Evolutionary conservation across 2,329 filamentous ascomycete genomes (phyloP).

Genomic region (Septoria petroselini): DNA sequence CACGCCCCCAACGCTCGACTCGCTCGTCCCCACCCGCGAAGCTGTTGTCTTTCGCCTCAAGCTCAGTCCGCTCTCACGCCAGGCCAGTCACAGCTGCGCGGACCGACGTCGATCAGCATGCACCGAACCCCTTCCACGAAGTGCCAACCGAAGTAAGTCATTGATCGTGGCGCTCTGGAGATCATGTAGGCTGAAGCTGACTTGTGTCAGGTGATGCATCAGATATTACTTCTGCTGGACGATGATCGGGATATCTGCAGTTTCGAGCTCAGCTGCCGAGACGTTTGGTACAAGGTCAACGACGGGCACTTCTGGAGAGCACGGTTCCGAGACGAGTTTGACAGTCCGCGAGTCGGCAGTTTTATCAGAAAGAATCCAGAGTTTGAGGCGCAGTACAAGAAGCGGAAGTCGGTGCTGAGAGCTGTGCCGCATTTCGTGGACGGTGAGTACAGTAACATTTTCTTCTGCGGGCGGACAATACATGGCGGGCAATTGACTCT

Average conservation of each 20-base stretch:
- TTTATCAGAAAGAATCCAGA: constrained; percentile 30
- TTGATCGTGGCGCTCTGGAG: background rate
- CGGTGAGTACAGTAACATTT: too few species aligned
- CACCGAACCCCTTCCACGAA: constrained; percentile 24
- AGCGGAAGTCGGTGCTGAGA: constrained; percentile 29
- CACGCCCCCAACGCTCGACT: too few species aligned
- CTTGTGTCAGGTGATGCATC: constrained; percentile 41
- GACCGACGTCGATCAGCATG: background rate
- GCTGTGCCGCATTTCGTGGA: constrained; percentile 20
- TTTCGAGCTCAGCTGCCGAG: constrained; percentile 43
- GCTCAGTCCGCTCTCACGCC: too few species aligned
- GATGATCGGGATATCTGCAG: constrained; percentile 45
- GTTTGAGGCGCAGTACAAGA: constrained; percentile 41
- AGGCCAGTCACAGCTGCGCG: too few species aligned
- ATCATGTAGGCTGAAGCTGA: background rate
- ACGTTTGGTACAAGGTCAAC: constrained; percentile 42
- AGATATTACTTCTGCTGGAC: constrained; percentile 40
- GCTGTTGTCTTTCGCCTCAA: too few species aligned
- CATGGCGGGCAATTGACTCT: too few species aligned
- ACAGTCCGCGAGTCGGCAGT: constrained; percentile 30
- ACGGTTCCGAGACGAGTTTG: constrained; percentile 45
- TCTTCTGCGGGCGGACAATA: too few species aligned
- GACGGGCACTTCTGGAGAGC: constrained; percentile 48
- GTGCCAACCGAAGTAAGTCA: constrained; percentile 33
- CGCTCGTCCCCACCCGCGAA: too few species aligned